Evolutionary conservation across 257 asterid genomes (phyloP).

Genomic region (Rehmannia glutinosa): DNA sequence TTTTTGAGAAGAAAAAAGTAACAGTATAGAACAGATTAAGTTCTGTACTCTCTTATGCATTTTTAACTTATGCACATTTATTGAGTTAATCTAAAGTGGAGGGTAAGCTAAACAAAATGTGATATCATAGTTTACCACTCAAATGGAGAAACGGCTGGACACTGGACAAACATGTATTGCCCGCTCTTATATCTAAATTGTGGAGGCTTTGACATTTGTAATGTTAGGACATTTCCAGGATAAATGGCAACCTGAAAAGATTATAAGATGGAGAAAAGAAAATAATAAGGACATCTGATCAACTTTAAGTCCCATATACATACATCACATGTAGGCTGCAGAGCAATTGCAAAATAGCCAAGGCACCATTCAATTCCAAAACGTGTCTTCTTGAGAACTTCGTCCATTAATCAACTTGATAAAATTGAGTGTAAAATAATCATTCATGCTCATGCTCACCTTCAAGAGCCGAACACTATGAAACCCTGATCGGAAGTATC

Average conservation of each 20-base stretch:
- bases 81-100: not conserved
- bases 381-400: too few relatives aligned
- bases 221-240: conserved; percentile 82
- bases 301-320: too few relatives aligned
- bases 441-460: conserved; percentile 45
- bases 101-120: not conserved
- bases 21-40: not conserved
- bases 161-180: conserved; percentile 94
- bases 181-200: conserved; percentile 82
- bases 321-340: too few relatives aligned
- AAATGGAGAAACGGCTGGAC: conserved; percentile 91
- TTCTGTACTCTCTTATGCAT: not conserved
- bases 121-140: conserved; percentile 58
- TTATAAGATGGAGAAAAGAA: not conserved
- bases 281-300: too few relatives aligned
- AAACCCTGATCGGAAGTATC: conserved; percentile 83
- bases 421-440: not conserved
- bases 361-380: not conserved
- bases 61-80: not conserved
- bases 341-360: too few relatives aligned
- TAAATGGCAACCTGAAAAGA: conserved; percentile 76
- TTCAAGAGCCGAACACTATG: conserved; percentile 62
- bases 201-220: conserved; percentile 96
- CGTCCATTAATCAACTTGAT: too few relatives aligned
- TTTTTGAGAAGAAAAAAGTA: too few relatives aligned